These are phyloP conservation scores for Sclerotiophoma versabilis DNA, from an alignment of 2,329 filamentous ascomycete genomes.

Conservation along the genomic window DNA sequence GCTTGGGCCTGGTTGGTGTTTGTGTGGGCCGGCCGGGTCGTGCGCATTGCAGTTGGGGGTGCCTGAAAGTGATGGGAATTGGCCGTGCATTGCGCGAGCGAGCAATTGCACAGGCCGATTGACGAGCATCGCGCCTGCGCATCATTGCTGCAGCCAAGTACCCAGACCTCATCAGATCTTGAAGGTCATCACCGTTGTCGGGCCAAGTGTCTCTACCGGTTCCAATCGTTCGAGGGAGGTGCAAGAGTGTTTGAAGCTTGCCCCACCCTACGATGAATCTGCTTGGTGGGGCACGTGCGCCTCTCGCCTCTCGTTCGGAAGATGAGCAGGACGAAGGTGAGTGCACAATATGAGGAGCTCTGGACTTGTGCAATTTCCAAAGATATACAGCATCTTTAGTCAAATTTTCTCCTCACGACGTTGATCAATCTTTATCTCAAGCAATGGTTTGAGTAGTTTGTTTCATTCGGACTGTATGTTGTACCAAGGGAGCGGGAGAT, in stretches of 20 bases:
- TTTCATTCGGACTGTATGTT: constrained; percentile 4
- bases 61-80: not conserved
- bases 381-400: not conserved
- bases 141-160: no score
- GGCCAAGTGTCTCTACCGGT: no score
- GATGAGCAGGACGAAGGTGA: no score
- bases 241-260: constrained; percentile 3
- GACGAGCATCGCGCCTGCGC: not conserved
- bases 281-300: constrained; percentile 11
- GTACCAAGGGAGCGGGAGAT: not conserved
- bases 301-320: not conserved
- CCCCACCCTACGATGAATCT: constrained; percentile 4
- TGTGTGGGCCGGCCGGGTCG: not conserved
- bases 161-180: not conserved
- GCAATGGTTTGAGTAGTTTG: not conserved
- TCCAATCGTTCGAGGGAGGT: no score
- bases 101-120: not conserved
- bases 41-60: not conserved
- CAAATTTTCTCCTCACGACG: no score
- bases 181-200: no score
- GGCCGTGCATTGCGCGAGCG: constrained; percentile 1
- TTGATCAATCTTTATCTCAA: no score
- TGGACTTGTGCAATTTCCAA: not conserved
- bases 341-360: no score
- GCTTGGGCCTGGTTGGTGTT: not conserved